Evolutionary conservation across 352 stramenopile species (phyloP).

Genomic region (Phytopythium cucurbitacearum): DNA sequence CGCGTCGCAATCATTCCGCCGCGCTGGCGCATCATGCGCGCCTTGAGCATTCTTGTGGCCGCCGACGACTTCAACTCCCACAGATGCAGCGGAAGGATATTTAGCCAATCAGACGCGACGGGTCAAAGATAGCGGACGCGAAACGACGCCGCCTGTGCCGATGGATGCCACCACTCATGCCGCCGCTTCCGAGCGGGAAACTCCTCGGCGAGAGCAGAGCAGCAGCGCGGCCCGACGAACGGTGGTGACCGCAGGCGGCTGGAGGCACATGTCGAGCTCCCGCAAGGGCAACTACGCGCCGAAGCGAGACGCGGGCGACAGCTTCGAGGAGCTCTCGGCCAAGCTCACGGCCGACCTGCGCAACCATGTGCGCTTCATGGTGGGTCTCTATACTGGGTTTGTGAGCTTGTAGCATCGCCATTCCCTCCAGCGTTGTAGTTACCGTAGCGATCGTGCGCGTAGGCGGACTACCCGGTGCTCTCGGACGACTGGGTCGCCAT

Average conservation of each 20-base stretch:
- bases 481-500: constrained; percentile 87
- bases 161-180: background rate
- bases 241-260: background rate
- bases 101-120: constrained; percentile 4
- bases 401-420: background rate
- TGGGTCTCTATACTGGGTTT: constrained; percentile 10
- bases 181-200: background rate
- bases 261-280: constrained; percentile 24
- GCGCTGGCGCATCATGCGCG: no score
- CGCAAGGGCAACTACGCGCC: constrained; percentile 65
- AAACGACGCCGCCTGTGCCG: constrained; percentile 6
- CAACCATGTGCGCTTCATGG: constrained; percentile 85
- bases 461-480: constrained; percentile 84
- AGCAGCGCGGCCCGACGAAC: background rate
- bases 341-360: constrained; percentile 86
- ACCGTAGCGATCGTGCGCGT: background rate
- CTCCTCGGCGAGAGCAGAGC: background rate
- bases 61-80: no score
- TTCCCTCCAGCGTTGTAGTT: no score
- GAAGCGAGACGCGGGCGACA: constrained; percentile 47
- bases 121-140: background rate
- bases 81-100: background rate
- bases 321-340: constrained; percentile 78
- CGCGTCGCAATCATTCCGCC: no score
- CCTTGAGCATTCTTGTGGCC: no score